phyloP scores from a whole-genome alignment of 495 filamentous ascomycete species.

The Neurospora africana region DNA sequence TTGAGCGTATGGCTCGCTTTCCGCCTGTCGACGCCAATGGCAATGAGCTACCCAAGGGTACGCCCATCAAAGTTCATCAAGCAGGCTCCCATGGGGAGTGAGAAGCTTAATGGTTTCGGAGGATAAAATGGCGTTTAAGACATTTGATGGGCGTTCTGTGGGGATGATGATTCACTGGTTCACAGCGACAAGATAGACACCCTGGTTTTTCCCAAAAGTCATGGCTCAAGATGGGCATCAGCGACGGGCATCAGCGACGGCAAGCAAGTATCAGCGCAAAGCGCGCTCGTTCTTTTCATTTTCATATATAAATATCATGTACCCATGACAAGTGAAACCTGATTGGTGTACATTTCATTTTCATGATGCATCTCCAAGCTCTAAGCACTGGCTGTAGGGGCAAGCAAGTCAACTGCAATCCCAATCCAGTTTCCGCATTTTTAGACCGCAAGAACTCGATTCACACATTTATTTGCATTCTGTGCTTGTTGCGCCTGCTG shows the following conservation, averaged over 20 bases:
- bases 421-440: too few species aligned
- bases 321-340: not conserved
- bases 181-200: not conserved
- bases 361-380: not conserved
- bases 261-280: not conserved
- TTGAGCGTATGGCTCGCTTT: slow-evolving; percentile 54
- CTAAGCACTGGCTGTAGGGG: not conserved
- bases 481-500: too few species aligned
- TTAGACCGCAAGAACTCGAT: too few species aligned
- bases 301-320: not conserved
- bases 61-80: slow-evolving; percentile 27
- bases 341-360: not conserved
- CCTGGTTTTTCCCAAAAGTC: not conserved
- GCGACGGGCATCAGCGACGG: not conserved
- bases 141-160: not conserved
- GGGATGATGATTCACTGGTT: not conserved
- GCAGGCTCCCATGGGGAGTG: slow-evolving; percentile 39
- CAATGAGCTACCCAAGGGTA: slow-evolving; percentile 25
- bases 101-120: slow-evolving; percentile 12
- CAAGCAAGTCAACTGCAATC: not conserved
- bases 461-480: too few species aligned
- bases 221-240: not conserved
- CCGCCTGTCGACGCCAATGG: slow-evolving; percentile 54
- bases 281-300: not conserved
- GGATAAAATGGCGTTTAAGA: not conserved